Evolutionary conservation across 176 grass and related monocot genomes (phyloP).

Genomic region (Tillandsia leiboldiana): DNA sequence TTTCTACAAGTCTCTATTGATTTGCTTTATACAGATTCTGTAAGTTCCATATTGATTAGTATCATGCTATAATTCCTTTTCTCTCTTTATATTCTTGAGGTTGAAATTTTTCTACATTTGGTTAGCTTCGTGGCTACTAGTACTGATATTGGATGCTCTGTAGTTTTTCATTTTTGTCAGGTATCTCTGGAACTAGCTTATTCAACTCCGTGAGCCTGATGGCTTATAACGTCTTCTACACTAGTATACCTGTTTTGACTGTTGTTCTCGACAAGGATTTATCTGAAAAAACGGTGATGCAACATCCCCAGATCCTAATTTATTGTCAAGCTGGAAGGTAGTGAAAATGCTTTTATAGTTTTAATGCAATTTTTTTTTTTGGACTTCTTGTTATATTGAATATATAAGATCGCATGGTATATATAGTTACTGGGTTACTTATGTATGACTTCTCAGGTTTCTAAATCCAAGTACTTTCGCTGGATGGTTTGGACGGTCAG

Average conservation of each 20-base stretch:
- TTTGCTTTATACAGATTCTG: constrained; percentile 94
- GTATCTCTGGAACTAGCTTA: constrained; percentile 77
- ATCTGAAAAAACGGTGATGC: constrained; percentile 52
- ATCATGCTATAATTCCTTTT: background rate
- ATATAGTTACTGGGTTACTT: constrained; percentile 10
- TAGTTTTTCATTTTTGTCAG: constrained; percentile 72
- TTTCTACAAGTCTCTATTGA: constrained; percentile 86
- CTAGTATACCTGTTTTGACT: constrained; percentile 68
- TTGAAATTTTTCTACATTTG: background rate
- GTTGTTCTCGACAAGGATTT: constrained; percentile 92
- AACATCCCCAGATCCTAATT: constrained; percentile 67
- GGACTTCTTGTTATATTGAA: background rate
- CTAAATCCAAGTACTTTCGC: constrained; percentile 72
- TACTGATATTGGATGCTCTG: constrained; percentile 12
- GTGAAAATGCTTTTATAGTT: background rate
- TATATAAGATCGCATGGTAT: background rate
- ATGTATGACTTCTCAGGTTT: constrained; percentile 37
- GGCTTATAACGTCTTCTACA: constrained; percentile 99
- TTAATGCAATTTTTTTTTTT: background rate
- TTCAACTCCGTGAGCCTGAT: constrained; percentile 86
- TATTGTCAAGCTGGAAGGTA: constrained; percentile 94
- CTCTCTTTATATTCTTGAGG: background rate
- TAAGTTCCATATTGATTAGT: constrained; percentile 26
- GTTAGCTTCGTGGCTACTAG: background rate
- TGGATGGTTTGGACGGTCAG: constrained; percentile 80